Base-by-base conservation (phyloP, 1,284 basidiomycete species). In the Polyporus tsugae region DNA sequence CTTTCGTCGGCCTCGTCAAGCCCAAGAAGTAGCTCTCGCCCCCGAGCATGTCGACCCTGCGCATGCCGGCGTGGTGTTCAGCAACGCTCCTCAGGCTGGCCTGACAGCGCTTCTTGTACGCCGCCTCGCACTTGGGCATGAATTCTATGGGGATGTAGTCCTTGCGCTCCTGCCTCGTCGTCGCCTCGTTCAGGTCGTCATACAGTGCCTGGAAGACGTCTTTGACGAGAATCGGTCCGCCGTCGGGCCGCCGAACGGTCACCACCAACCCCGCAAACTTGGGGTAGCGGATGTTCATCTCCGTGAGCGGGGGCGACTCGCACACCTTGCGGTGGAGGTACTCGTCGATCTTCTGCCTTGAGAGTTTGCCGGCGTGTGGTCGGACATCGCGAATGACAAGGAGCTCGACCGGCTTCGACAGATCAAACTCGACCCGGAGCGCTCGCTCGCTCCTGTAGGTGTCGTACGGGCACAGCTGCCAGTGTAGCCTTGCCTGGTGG, bases 141-240 rank as follows among this genome's bases (percentile, higher is more conserved):
- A 80, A 75, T n/a, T 67, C 64, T 19, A 65, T 53, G 35, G 73
- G 69, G 62, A 84, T 77, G 63, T 69, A 74, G 59, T 76, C 70
- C 4, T 66, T 69, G 62, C 80, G 76, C 72, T 83, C 85, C 52
- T 81, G 79, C 29, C 78, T 76, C 2, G 85, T 86, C 72, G 90
- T 77, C 17, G 80, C 78, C 49, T 78, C 75, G 53, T 82, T 76
- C 64, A 84, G 87, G 10, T 82, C 78, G 52, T 85, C 80, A 73
- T 86, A 83, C 25, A 91, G 86, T 19, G 82, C 84, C 53, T 83
- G 75, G 73, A 87, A 89, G 38, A 91, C 82, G 66, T 91, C 89
- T 19, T 83, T 77, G 72, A 86, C 84, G 36, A 73, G 70, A 39
- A 80, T 71, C 19, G 83, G 79, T 29, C 87, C 79, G 2, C 84